Percentiles rank a stretch among this genome's conserved stretches.
phyloP scores from a whole-genome alignment of 257 asterid species.

The Ophiorrhiza pumila region DNA sequence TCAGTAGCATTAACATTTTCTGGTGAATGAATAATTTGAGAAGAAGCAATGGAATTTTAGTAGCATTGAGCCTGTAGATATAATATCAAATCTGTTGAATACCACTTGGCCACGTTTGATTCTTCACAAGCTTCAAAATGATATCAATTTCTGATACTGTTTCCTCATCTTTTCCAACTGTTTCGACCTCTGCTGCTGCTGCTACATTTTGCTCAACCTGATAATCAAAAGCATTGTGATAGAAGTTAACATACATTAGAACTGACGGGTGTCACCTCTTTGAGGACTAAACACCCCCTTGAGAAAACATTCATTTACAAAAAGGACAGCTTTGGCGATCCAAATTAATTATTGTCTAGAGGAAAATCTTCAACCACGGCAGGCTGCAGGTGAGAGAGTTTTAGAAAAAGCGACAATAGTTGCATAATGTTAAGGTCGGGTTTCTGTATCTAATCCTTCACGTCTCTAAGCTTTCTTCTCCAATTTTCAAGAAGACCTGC shows the following conservation, averaged over 20 bases:
- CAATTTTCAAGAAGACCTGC: background rate
- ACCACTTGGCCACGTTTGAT: conserved; percentile 95
- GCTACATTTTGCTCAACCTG: conserved; percentile 82
- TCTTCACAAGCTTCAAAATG: conserved; percentile 80
- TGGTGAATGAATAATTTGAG: background rate
- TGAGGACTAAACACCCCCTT: too few relatives aligned
- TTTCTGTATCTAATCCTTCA: background rate
- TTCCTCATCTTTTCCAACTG: conserved; percentile 53
- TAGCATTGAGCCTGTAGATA: conserved; percentile 4
- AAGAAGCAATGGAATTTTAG: background rate
- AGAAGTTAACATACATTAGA: background rate
- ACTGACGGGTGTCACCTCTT: background rate
- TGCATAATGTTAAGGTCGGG: background rate
- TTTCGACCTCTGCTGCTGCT: conserved; percentile 65
- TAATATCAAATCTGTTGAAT: conserved; percentile 46
- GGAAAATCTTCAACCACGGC: too few relatives aligned
- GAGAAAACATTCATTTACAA: too few relatives aligned
- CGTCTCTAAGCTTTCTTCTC: background rate
- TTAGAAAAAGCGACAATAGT: too few relatives aligned
- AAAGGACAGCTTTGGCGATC: too few relatives aligned
- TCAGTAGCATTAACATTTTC: too few relatives aligned
- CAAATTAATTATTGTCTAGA: too few relatives aligned
- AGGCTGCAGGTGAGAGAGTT: too few relatives aligned
- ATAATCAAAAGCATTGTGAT: background rate
- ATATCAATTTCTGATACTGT: conserved; percentile 50